These are phyloP conservation scores for Fusarium circinatum DNA, from an alignment of 2,329 filamentous ascomycete genomes.

Conservation along the genomic window DNA sequence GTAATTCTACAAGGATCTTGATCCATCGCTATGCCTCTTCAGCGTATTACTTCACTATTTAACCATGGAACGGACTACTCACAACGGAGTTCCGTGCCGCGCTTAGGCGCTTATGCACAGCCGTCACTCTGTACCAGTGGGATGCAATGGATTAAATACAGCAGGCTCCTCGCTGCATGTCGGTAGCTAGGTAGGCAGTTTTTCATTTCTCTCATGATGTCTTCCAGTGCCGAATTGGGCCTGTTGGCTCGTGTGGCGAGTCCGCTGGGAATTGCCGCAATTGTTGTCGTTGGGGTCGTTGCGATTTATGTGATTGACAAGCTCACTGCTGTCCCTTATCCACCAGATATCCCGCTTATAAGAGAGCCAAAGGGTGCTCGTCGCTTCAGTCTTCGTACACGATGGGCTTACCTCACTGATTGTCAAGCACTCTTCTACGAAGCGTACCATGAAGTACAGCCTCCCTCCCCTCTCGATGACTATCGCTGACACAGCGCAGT, in stretches of 20 bases:
- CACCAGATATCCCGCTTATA: slow-evolving; percentile 40
- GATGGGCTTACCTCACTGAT: slow-evolving; percentile 45
- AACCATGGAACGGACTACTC: background rate
- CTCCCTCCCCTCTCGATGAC: accelerated
- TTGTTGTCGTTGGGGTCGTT: background rate
- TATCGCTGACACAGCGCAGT: slow-evolving; percentile 41
- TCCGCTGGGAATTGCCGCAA: slow-evolving; percentile 13
- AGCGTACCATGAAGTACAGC: slow-evolving; percentile 45
- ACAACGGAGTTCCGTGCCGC: background rate
- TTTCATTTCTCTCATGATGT: background rate
- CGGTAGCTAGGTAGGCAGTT: background rate
- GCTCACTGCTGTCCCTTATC: slow-evolving; percentile 38
- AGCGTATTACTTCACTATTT: no score
- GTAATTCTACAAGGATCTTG: background rate
- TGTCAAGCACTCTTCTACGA: slow-evolving; percentile 46
- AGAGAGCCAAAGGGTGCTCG: slow-evolving; percentile 40
- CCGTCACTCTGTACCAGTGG: background rate
- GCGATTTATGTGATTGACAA: slow-evolving; percentile 35
- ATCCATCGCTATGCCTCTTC: background rate
- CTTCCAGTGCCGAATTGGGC: background rate
- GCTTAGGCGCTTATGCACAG: background rate
- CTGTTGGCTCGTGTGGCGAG: slow-evolving; percentile 19
- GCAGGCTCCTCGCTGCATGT: background rate
- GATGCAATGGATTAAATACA: slow-evolving; percentile 2
- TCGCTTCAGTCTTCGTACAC: slow-evolving; percentile 46